These are phyloP conservation scores for Serendipita sp. DNA, from an alignment of 768 basidiomycete species.

Conservation along the genomic window DNA sequence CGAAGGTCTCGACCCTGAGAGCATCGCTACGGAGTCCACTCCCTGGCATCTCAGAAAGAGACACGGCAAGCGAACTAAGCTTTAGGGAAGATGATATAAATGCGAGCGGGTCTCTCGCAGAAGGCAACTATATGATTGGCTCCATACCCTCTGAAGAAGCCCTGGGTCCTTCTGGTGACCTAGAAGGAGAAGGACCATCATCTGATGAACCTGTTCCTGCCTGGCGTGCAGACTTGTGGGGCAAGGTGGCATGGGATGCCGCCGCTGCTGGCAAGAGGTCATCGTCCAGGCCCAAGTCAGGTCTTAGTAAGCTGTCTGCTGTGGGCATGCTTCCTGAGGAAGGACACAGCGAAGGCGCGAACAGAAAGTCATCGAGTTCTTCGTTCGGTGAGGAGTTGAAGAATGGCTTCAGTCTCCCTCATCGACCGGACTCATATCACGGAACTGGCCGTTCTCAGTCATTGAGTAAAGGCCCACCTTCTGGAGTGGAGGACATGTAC, in stretches of 20 bases:
- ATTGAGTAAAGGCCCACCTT: no score
- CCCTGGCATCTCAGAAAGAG: background rate
- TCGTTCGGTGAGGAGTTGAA: background rate
- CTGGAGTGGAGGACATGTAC: no score
- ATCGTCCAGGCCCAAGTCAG: background rate
- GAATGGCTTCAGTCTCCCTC: background rate
- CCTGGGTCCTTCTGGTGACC: background rate
- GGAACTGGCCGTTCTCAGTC: background rate
- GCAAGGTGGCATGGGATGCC: background rate
- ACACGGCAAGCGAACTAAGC: conserved; percentile 5
- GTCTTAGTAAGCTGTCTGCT: no score
- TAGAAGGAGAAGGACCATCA: background rate
- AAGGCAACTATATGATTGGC: background rate
- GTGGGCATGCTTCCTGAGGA: background rate
- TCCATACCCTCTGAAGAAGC: background rate
- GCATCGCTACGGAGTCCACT: background rate
- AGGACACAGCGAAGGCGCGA: background rate
- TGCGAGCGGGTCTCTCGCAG: background rate
- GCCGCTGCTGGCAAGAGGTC: background rate
- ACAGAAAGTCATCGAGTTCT: background rate
- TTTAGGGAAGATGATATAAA: background rate
- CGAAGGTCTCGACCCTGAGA: background rate
- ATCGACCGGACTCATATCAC: background rate
- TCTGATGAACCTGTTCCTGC: background rate
- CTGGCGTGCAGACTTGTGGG: conserved; percentile 1